Evolutionary conservation across 768 basidiomycete genomes (phyloP).

Genomic region (Xerocomellus intermedius): DNA sequence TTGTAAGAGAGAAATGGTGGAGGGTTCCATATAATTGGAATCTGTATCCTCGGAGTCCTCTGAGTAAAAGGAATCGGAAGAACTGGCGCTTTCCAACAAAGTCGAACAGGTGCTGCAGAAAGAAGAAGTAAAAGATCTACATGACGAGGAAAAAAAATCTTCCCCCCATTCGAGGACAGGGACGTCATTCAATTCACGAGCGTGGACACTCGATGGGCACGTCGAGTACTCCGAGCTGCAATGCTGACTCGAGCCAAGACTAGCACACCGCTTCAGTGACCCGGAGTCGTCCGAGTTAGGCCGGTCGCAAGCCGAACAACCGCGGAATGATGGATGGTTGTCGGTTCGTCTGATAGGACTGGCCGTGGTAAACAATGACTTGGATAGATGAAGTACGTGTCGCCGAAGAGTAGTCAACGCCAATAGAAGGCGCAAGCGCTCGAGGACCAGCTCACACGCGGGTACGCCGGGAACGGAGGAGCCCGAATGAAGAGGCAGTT

Average conservation of each 20-base stretch:
- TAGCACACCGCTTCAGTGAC: background rate
- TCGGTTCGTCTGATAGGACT: background rate
- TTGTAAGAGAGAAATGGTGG: constrained; percentile 3
- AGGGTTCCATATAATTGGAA: constrained; percentile 9
- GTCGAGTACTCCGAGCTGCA: constrained; percentile 26
- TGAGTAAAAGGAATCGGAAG: constrained; percentile 7
- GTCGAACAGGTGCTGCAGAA: constrained; percentile 26
- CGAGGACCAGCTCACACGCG: constrained; percentile 11
- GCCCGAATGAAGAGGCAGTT: constrained; percentile 10
- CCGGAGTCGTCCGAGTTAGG: background rate
- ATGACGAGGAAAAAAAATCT: constrained; percentile 2
- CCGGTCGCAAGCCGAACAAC: background rate
- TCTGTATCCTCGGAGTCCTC: constrained; percentile 2
- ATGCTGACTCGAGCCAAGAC: constrained; percentile 9
- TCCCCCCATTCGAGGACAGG: background rate
- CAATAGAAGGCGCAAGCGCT: constrained; percentile 19
- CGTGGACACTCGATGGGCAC: constrained; percentile 15
- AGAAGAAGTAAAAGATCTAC: constrained; percentile 11
- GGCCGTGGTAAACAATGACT: constrained; percentile 9
- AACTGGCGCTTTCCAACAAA: constrained; percentile 2
- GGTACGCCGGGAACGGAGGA: background rate
- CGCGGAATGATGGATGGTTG: background rate
- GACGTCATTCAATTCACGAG: background rate
- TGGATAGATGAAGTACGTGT: constrained; percentile 18
- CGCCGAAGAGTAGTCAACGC: constrained; percentile 20